A percentile compares a stretch with the other conserved stretches of the same genome.
phyloP scores from a whole-genome alignment of 768 basidiomycete species.

The Tricholoma sp. region DNA sequence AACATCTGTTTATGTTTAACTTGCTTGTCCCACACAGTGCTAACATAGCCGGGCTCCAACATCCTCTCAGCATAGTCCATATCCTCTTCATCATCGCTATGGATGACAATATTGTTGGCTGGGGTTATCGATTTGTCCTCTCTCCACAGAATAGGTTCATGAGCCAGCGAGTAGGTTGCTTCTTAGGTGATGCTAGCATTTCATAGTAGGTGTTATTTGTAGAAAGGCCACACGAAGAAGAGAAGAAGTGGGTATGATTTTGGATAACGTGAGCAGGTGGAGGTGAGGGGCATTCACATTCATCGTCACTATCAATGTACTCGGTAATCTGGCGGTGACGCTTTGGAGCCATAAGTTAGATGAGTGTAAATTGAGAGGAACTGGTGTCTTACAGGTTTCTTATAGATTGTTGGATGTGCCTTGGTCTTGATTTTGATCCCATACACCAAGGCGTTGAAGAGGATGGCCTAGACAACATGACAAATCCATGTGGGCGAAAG shows the following conservation, averaged over 20 bases:
- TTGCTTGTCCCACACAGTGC: not conserved
- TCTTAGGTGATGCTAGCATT: not conserved
- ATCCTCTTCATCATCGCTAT: not conserved
- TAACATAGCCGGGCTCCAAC: not conserved
- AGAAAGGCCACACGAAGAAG: not conserved
- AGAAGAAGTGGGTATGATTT: slow-evolving; percentile 1
- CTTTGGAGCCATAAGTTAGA: slow-evolving; percentile 1
- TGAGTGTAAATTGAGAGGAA: not conserved
- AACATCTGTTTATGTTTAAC: not conserved
- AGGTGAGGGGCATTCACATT: not conserved
- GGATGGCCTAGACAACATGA: too few species aligned
- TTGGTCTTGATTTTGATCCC: not conserved
- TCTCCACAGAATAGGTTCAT: not conserved
- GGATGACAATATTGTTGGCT: not conserved
- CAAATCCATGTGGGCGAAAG: too few species aligned
- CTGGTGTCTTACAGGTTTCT: not conserved
- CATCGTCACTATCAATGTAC: not conserved
- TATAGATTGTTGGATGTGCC: not conserved
- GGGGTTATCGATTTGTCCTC: not conserved
- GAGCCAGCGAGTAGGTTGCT: not conserved
- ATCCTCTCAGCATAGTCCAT: not conserved
- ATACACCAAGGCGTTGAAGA: not conserved
- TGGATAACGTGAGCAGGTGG: not conserved
- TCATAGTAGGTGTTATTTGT: not conserved
- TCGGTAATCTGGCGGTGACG: not conserved